Percentiles rank a stretch among this genome's conserved stretches.
Evolutionary conservation across 2,329 filamentous ascomycete species (phyloP).

Genomic region (Harringtonia aguacate): DNA sequence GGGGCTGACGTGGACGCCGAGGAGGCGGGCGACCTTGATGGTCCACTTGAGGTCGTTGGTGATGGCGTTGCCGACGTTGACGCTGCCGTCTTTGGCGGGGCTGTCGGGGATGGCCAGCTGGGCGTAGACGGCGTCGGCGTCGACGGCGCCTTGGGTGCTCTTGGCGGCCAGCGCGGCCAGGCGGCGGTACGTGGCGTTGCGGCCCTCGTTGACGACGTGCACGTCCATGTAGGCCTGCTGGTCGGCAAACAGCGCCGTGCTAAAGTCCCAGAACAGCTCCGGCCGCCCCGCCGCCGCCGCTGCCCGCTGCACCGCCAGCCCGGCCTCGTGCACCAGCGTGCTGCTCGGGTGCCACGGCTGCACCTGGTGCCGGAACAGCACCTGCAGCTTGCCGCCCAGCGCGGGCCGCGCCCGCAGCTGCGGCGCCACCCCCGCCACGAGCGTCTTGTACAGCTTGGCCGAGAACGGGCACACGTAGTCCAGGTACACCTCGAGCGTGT

Average conservation of each 20-base stretch:
- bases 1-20: constrained; percentile 82
- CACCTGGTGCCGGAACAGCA: constrained; percentile 85
- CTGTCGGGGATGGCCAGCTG: constrained; percentile 60
- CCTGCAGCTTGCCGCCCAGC: constrained; percentile 46
- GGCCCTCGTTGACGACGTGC: constrained; percentile 68
- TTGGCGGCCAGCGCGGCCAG: constrained; percentile 62
- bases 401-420: constrained; percentile 44
- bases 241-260: constrained; percentile 49
- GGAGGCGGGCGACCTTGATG: constrained; percentile 67
- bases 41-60: constrained; percentile 79
- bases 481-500: constrained; percentile 59
- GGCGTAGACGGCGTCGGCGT: constrained; percentile 58
- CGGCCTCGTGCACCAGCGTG: constrained; percentile 74
- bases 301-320: constrained; percentile 63
- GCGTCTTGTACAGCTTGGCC: constrained; percentile 63
- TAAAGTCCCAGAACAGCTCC: constrained; percentile 71
- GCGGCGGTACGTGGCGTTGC: constrained; percentile 74
- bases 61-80: constrained; percentile 73
- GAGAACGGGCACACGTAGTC: constrained; percentile 81
- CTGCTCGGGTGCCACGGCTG: constrained; percentile 92
- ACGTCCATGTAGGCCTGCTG: constrained; percentile 79
- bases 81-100: constrained; percentile 51
- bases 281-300: constrained; percentile 30
- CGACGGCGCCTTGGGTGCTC: constrained; percentile 58
- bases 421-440: constrained; percentile 57